Base-by-base conservation (phyloP, 345 rosid genomes). In the Draba incana region DNA sequence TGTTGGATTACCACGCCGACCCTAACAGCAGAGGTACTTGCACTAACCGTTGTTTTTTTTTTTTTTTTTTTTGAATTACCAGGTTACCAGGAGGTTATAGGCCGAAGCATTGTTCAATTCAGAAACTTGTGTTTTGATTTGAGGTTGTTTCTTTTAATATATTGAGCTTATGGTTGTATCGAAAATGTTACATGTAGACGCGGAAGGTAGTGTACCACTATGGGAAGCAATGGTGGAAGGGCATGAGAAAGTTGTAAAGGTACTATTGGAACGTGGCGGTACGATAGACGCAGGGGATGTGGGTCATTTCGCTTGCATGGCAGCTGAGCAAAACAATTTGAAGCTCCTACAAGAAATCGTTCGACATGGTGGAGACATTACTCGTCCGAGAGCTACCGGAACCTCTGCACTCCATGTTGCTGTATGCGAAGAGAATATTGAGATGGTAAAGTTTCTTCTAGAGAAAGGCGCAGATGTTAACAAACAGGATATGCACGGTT, bases 161-260 rank as follows among this genome's bases (percentile, higher is more conserved):
- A 6, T 16, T 53, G 30, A 61, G 27, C 31, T 57, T 13, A 2
- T 44, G 12, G 54, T 57, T 53, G 27, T 15, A 5, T 3, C 11
- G 4, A 8, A 41, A 60, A 63, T 44, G 30, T 4, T 62, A 25
- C 35, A 39, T 79, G 81, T 83, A 90, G 97, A 90, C 56, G 53
- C 81, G 0, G 92, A 90, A 5, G 96, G 94, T 55, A 85, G 64
- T 62, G 82, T 83, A 37, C 97, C 97, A 7, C 38, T 93, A 24
- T 93, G 96, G 97, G 96, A 87, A 68, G 97, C 97, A 58, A 78
- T 88, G 84, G 60, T 76, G 62, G 86, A 68, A 30, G 85, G 92
- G 4, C 86, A 93, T 49, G 83, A 80, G 54, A 76, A 78, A 5
- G 77, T 90, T 43, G 68, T 61, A 38, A 84, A 77, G 71, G 66